Percentiles rank a stretch among this genome's conserved stretches.
These are phyloP conservation scores for Kwoniella europaea DNA, from an alignment of 768 basidiomycete genomes.

Conservation along the genomic window DNA sequence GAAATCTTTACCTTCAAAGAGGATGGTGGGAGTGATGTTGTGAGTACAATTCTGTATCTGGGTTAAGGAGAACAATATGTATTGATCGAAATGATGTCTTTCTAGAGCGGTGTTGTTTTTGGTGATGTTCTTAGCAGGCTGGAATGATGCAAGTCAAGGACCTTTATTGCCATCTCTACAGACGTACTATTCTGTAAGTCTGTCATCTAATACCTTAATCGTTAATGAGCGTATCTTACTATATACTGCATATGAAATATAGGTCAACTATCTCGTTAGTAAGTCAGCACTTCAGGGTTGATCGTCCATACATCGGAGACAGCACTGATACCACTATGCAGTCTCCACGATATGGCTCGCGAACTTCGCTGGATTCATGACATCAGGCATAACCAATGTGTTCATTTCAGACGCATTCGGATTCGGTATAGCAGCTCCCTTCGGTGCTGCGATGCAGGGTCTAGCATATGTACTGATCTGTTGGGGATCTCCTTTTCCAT, in stretches of 20 bases:
- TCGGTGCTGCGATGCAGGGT: constrained; percentile 39
- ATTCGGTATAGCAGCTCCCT: constrained; percentile 48
- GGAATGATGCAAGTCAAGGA: constrained; percentile 78
- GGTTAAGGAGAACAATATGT: too few relatives aligned
- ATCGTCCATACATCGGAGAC: too few relatives aligned
- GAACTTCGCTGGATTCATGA: constrained; percentile 61
- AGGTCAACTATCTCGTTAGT: constrained; percentile 50
- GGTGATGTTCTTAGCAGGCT: constrained; percentile 62
- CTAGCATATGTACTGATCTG: constrained; percentile 58
- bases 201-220: background rate
- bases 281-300: constrained; percentile 9
- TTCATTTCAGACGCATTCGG: constrained; percentile 59
- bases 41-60: constrained; percentile 8
- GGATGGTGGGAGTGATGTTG: constrained; percentile 29
- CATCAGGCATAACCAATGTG: constrained; percentile 63
- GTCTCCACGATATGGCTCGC: constrained; percentile 71
- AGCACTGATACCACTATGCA: constrained; percentile 3
- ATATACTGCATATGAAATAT: background rate
- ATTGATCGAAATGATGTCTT: background rate
- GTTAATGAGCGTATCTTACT: too few relatives aligned
- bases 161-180: constrained; percentile 77
- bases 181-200: constrained; percentile 62
- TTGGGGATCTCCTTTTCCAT: constrained; percentile 62
- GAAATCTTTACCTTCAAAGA: constrained; percentile 25
- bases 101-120: constrained; percentile 35